Base-by-base conservation (phyloP, 2,329 filamentous ascomycete species). In the Venturia carpophila region DNA sequence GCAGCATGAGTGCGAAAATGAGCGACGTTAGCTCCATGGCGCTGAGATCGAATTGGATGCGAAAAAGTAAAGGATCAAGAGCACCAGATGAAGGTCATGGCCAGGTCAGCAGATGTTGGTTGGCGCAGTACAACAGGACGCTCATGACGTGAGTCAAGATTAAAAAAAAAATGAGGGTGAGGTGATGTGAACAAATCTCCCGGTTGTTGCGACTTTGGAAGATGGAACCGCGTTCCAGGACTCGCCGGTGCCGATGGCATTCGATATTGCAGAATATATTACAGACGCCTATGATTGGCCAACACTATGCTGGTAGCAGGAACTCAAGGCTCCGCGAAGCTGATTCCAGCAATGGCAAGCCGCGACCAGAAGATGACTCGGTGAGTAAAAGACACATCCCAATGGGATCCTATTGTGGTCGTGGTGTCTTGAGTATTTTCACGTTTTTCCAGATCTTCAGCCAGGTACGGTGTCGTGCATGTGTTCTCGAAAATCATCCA, bases 221-320 rank as follows among this genome's bases (percentile, higher is more conserved):
- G 24, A 55, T 30, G 34, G 49, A 15, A 17, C 49, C 11, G 30
- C 24, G 49, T n/a, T 42, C 58, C 10, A 24, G 27, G 41, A 41
- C 30, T 43, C 41, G 24, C 34, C 58, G 10, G 41, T 39, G 58
- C 58, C 58, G 41, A 60, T 60, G 21, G 30, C 58, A n/a, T 42
- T 43, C 37, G 17, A 41, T 60, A 60, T 60, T 60, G 34, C 58
- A 60, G 34, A 60, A 41, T 60, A 60, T 42, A 60, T 42, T 60
- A 13, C 10, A 41, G 41, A 21, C 5, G 10, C 58, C 19, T 60
- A 9, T 60, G 58, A 43, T 60, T 60, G 58, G 41, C 58, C 58
- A 60, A 24, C 10, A 13, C 19, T 21, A 10, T 42, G 34, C 10
- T 43, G 15, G 19, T 19, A 21, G 6, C 39, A 42, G n/a, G 30